These are phyloP conservation scores for Penicillium sp. DNA, from an alignment of 2,329 filamentous ascomycete species.

Conservation along the genomic window DNA sequence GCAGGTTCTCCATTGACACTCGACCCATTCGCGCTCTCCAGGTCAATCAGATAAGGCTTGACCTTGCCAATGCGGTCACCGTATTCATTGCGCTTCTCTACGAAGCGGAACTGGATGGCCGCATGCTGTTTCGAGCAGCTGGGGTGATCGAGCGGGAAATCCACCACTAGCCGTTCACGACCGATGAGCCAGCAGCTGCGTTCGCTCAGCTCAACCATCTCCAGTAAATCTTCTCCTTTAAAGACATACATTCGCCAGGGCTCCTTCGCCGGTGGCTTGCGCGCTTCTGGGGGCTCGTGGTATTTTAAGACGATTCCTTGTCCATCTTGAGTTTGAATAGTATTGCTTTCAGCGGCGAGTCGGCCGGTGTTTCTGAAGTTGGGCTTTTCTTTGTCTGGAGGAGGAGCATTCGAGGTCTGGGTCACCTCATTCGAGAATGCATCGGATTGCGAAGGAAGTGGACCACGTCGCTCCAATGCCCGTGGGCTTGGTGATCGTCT, in stretches of 20 bases:
- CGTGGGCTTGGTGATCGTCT: constrained; percentile 25
- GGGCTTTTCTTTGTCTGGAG: constrained; percentile 63
- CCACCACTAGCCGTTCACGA: constrained; percentile 71
- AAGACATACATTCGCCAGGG: constrained; percentile 91
- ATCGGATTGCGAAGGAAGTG: constrained; percentile 45
- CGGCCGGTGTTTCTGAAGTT: constrained; percentile 78
- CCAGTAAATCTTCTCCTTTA: constrained; percentile 72
- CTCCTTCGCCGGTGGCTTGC: constrained; percentile 73
- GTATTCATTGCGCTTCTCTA: constrained; percentile 77
- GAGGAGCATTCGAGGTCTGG: constrained; percentile 25
- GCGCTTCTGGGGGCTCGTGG: constrained; percentile 87
- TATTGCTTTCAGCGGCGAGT: constrained; percentile 83
- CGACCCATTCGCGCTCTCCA: constrained; percentile 91
- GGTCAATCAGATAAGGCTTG: constrained; percentile 83
- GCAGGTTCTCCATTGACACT: constrained; percentile 69
- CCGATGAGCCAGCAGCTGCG: constrained; percentile 90
- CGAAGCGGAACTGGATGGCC: constrained; percentile 84
- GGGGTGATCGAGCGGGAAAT: constrained; percentile 79
- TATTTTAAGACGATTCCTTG: constrained; percentile 78
- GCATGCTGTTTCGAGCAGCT: constrained; percentile 95
- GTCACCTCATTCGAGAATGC: constrained; percentile 38
- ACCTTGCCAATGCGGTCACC: constrained; percentile 76
- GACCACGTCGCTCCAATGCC: constrained; percentile 33
- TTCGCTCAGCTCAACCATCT: constrained; percentile 69
- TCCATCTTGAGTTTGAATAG: constrained; percentile 57